phyloP scores from a whole-genome alignment of 345 rosid genomes.

The Hevea brasiliensis region DNA sequence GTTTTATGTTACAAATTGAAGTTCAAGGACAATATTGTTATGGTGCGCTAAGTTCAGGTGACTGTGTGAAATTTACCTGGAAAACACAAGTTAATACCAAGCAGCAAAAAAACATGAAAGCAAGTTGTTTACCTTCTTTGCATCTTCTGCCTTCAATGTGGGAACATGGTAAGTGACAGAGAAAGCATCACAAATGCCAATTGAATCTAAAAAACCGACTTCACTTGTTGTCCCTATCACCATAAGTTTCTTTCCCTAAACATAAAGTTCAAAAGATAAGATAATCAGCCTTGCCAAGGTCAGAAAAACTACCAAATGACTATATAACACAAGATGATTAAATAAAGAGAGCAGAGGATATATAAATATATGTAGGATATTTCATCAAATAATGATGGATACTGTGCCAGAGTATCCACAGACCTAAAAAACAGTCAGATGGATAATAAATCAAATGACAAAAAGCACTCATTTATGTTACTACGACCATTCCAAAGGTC shows the following conservation, averaged over 20 bases:
- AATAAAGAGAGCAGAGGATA: background rate
- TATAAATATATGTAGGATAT: background rate
- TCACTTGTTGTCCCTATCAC: conserved; percentile 96
- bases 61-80: no score
- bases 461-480: background rate
- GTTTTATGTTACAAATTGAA: no score
- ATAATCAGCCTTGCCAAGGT: background rate
- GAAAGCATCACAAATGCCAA: conserved; percentile 73
- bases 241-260: conserved; percentile 84
- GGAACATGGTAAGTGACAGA: conserved; percentile 77
- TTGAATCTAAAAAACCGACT: conserved; percentile 70
- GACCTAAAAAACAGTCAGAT: background rate
- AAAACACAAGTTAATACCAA: no score
- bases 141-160: conserved; percentile 62
- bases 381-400: background rate
- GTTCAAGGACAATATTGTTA: no score
- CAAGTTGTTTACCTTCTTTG: conserved; percentile 64
- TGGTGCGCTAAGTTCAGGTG: no score
- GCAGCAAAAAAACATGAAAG: background rate
- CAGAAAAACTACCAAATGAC: background rate
- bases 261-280: conserved; percentile 15
- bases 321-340: background rate
- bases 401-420: background rate
- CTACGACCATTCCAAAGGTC: background rate
- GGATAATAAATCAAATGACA: background rate